A percentile compares a stretch with the other conserved stretches of the same genome.
Conservation (phyloP, 176 grass and related monocot species). For the Alloteropsis semialata region DNA sequence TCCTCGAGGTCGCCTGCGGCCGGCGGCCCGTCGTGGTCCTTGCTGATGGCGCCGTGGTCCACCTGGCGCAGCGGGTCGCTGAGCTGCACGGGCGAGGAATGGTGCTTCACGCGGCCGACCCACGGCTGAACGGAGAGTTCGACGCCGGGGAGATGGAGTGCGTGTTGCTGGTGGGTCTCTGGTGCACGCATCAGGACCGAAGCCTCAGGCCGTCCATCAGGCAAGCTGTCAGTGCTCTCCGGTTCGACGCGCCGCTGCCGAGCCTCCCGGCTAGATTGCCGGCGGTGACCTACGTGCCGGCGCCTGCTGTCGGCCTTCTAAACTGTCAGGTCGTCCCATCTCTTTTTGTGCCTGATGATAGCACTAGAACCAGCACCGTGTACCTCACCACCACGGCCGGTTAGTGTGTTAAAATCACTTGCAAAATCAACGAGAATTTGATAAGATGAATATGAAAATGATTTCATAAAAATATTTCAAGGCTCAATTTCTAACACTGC, state of each 20-base stretch:
- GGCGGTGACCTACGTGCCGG: background rate
- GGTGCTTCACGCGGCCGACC: background rate
- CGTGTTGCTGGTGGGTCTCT: conserved; percentile 16
- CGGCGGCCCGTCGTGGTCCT: background rate
- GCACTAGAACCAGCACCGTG: too few relatives aligned
- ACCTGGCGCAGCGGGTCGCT: background rate
- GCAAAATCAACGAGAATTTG: too few relatives aligned
- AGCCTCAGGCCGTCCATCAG: conserved; percentile 8
- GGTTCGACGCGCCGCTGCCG: background rate
- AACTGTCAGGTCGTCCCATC: too few relatives aligned
- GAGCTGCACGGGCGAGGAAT: background rate
- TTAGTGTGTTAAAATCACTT: too few relatives aligned
- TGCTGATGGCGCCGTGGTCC: background rate
- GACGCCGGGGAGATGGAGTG: background rate
- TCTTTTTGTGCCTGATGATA: too few relatives aligned
- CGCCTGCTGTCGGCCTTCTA: background rate
- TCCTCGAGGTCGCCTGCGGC: conserved; percentile 41
- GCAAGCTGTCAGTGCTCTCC: conserved; percentile 25
- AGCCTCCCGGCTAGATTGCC: conserved; percentile 7
- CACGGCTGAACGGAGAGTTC: background rate
- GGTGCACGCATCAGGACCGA: conserved; percentile 33
- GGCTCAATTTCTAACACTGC: too few relatives aligned
- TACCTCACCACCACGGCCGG: too few relatives aligned
- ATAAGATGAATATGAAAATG: too few relatives aligned
- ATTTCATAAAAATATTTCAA: too few relatives aligned